These are phyloP conservation scores for Antrodiella citrinella DNA, from an alignment of 768 basidiomycete genomes.

Conservation along the genomic window DNA sequence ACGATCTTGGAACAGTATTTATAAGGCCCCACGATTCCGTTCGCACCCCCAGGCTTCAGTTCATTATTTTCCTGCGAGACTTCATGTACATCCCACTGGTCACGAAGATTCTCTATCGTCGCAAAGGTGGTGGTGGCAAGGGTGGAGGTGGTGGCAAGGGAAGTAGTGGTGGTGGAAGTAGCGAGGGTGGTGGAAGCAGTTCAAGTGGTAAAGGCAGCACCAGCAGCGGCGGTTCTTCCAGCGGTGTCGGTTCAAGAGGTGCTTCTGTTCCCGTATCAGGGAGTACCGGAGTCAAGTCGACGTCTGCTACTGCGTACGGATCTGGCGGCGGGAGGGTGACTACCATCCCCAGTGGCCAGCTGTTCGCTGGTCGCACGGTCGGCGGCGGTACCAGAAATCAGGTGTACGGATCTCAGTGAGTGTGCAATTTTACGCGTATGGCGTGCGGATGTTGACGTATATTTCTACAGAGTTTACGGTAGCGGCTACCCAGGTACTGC, in stretches of 20 bases:
- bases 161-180: not conserved
- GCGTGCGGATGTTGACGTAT: too few relatives aligned
- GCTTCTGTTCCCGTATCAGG: not conserved
- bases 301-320: slow-evolving; percentile 18
- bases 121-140: not conserved
- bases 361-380: slow-evolving; percentile 28
- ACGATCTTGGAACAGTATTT: too few relatives aligned
- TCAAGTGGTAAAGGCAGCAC: not conserved
- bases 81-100: not conserved
- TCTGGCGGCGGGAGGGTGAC: slow-evolving; percentile 16
- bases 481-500: slow-evolving; percentile 51
- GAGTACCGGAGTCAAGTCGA: not conserved
- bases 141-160: not conserved
- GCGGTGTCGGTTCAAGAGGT: not conserved
- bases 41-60: too few relatives aligned
- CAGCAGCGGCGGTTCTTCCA: not conserved
- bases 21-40: too few relatives aligned
- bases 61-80: too few relatives aligned
- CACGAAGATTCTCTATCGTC: not conserved
- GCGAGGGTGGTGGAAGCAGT: not conserved
- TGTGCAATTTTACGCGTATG: too few relatives aligned
- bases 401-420: slow-evolving; percentile 6
- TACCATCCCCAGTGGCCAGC: slow-evolving; percentile 20
- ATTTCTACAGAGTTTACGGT: slow-evolving; percentile 41
- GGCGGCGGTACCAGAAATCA: slow-evolving; percentile 44